Conservation (phyloP, 441 rosid genomes). For the Euphorbia celastroides region DNA sequence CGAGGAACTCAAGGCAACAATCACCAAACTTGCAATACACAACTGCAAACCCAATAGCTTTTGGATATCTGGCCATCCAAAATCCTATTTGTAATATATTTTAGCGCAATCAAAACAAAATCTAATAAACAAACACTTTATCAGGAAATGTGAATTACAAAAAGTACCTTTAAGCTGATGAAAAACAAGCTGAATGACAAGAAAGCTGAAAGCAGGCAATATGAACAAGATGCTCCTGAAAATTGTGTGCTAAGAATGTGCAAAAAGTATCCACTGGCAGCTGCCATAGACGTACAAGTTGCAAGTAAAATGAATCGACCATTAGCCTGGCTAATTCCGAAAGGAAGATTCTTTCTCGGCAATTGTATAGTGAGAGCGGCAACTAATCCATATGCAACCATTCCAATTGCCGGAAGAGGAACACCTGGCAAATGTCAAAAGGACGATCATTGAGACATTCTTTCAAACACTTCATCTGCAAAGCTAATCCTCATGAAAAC, state of each 20-base stretch:
- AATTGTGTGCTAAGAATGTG: conserved; percentile 61
- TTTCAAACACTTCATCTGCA: conserved; percentile 21
- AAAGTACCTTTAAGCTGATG: conserved; percentile 56
- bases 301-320: conserved; percentile 65
- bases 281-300: conserved; percentile 65
- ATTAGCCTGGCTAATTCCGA: conserved; percentile 38
- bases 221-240: conserved; percentile 61
- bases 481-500: too few relatives aligned
- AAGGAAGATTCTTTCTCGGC: conserved; percentile 38
- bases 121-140: neutral
- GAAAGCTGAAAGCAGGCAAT: conserved; percentile 65
- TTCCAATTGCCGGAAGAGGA: conserved; percentile 79
- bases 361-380: conserved; percentile 48
- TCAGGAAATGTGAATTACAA: neutral
- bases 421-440: conserved; percentile 47
- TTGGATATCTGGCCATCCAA: conserved; percentile 54
- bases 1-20: conserved; percentile 52
- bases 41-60: conserved; percentile 58
- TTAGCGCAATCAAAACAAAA: conserved; percentile 8
- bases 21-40: conserved; percentile 55
- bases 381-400: conserved; percentile 70
- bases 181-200: conserved; percentile 70
- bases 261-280: conserved; percentile 83
- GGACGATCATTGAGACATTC: conserved; percentile 13
- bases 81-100: conserved; percentile 37